phyloP scores from a whole-genome alignment of 169 alveolate genomes.

The Ichthyophthirius multifiliis region DNA sequence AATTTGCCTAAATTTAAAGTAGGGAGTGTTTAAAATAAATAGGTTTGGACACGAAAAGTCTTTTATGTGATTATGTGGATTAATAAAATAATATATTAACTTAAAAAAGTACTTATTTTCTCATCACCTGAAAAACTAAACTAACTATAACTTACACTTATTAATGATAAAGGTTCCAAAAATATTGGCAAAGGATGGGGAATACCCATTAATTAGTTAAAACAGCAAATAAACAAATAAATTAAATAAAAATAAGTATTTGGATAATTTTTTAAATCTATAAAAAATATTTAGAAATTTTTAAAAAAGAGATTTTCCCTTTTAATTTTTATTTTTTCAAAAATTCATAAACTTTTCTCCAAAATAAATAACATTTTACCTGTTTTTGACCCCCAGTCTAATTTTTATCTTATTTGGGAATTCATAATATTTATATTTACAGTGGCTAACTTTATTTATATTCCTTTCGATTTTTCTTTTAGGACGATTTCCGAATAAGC shows the following conservation, averaged over 20 bases:
- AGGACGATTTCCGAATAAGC: not conserved
- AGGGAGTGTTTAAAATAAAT: no score
- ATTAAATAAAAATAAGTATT: not conserved
- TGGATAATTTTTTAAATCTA: not conserved
- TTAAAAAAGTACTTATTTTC: not conserved
- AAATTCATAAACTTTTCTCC: not conserved
- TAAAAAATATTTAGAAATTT: not conserved
- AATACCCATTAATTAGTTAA: not conserved
- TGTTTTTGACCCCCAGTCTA: not conserved
- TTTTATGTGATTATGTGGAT: not conserved
- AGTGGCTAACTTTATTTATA: not conserved
- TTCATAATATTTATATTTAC: not conserved
- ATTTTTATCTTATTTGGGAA: not conserved
- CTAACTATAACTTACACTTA: not conserved
- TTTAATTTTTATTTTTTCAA: not conserved
- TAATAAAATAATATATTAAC: not conserved
- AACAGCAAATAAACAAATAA: not conserved
- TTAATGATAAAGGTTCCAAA: not conserved
- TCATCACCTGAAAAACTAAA: not conserved
- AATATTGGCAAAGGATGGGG: constrained; percentile 4
- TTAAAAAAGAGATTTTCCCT: not conserved
- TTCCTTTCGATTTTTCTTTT: not conserved
- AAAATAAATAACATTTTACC: not conserved
- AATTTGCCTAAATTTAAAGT: no score
- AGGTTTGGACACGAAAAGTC: not conserved